Base-by-base conservation (phyloP, 1,284 basidiomycete species). In the Heterobasidion parviporum region DNA sequence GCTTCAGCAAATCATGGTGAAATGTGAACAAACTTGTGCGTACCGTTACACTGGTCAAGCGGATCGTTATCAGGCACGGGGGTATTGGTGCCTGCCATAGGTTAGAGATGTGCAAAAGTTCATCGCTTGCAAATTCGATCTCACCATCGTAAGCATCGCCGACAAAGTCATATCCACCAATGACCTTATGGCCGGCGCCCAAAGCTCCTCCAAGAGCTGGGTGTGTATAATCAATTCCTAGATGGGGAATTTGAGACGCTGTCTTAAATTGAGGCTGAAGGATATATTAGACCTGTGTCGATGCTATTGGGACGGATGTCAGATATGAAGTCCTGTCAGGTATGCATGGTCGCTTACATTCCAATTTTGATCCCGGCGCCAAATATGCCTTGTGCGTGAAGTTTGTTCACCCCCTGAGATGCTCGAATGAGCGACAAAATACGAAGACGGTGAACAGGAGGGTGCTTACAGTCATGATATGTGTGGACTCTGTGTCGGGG, bases 181-280 rank as follows among this genome's bases (percentile, higher is more conserved):
- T 72, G 56, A 85, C 71, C 65, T 86, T 86, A 67, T 78, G 74
- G 16, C 80, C 81, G 2, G 77, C 68, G 6, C 84, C 85, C 60
- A 86, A 79, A 36, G 75, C 82, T 12, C 79, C 82, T 41, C 82
- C 87, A 54, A 90, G 80, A 14, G 72, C 70, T 8, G 83, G 82
- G 62, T 85, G 81, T 2, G 77, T 83, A 65, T 81, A 84, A 64
- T 84, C 82, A 56, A 79, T 70, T 52, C 78, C 78, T 26, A 26
- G 26, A 26, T 26, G 26, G 26, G 6, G 26, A 26, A 26, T 26
- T 26, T 26, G 26, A 26, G 26, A 6, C 26, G 26, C 26, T 26
- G 26, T 26, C 1, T 55, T 71, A 26, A 26, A 26, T 26, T 26
- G 26, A 26, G 26, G 26, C 26, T 26, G 26, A 26, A 26, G 26